Base-by-base conservation (phyloP, 352 stramenopile genomes). In the Pythium brassicae region DNA sequence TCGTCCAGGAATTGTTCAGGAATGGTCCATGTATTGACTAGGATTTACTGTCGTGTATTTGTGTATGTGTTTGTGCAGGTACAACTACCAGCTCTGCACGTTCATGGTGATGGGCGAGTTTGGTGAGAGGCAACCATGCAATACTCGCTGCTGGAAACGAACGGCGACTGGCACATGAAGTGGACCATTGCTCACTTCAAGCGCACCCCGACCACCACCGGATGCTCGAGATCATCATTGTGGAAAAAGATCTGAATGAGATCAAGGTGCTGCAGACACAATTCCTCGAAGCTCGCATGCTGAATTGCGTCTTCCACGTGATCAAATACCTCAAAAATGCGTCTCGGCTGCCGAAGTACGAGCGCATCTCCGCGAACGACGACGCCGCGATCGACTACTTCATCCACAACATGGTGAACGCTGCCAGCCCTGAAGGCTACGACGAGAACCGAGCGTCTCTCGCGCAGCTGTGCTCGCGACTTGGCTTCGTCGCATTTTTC, bases 181-280 rank as follows among this genome's bases (percentile, higher is more conserved):
- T 10, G 29, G 29, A 9, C 29, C 4, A 35, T 35, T 9, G 29
- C 4, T 9, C 29, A 35, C 37, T 73, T 73, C 32, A 55, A 56
- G 49, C 53, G 0, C 32, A 73, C 20, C 46, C 61, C 0, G 58
- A 61, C 2, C 1, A 23, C 0, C 6, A 10, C 0, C 43, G 65
- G 27, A 23, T 62, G 15, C 9, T 69, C 1, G 3, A 55, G 6
- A 55, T 70, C 6, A 59, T 73, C 5, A 62, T 73, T 15, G 62
- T 69, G 0, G 57, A 73, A 48, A 70, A 73, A 43, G 55, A 25
- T 27, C n/a, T 72, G 20, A 65, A 63, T 14, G 65, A 68, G 52
- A 68, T 72, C 45, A 23, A 44, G 19, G 44, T 70, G 0, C 14
- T 74, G 14, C 19, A 61, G 22, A 12, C 0, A 3, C 17, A 58